Base-by-base conservation (phyloP, 2,329 filamentous ascomycete species). In the Scedosporium apiospermum region DNA sequence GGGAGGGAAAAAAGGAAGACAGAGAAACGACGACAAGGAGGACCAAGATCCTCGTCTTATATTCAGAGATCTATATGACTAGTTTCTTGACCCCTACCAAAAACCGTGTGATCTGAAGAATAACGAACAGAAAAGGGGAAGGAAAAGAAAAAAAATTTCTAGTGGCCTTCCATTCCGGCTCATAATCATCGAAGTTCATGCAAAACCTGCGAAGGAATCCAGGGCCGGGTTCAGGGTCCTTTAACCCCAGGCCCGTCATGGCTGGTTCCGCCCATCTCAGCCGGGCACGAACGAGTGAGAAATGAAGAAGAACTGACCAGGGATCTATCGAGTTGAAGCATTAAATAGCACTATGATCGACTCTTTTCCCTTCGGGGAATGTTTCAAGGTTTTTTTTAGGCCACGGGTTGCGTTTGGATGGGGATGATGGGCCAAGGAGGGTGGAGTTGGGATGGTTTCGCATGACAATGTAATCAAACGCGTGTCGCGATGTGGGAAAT, bases 391-490 rank as follows among this genome's bases (percentile, higher is more conserved):
- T 26, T 53, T 21, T 53, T 21, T 21, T 53, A 4, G 49, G 42
- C 6, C 42, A 53, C 49, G 18, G 12, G 49, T 6, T 12, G 49
- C 9, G n/a, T 27, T 53, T 26, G 49, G 49, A 53, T 46, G 42
- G 14, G 42, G 49, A 12, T 6, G 49, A 9, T n/a, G 49, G n/a
- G 18, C 6, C n/a, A 53, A 5, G 49, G 23, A 26, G 49, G 49
- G 49, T 53, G 49, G n/a, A 18, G 49, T 53, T 53, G 49, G 49
- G 16, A 23, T 53, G 49, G 49, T 53, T 58, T 49, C 42, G 58
- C 58, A 60, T 60, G 23, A 49, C 21, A 18, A 60, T 60, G 41
- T 23, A 60, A 60, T 60, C 46, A 60, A 60, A 60, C 58, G 58
- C 41, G 58, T 38, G 30, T 60, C 58, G 41, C 58, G 41, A 42